Evolutionary conservation across 306 rosid genomes (phyloP).

Genomic region (Trifolium fragiferum): DNA sequence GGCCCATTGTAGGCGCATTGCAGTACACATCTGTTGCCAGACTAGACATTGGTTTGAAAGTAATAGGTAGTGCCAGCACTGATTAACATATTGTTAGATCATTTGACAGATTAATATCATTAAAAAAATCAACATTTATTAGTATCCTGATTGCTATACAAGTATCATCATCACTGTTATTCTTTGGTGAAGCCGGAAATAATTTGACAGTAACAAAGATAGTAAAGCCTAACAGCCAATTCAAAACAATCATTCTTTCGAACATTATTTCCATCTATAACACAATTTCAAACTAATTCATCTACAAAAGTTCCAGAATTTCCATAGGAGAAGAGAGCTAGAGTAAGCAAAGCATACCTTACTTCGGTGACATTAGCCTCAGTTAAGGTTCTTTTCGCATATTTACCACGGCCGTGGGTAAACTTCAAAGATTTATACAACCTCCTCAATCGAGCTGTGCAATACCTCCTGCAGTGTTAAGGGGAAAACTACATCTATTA

Average conservation of each 20-base stretch:
- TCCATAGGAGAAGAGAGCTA: neutral
- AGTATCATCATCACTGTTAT: neutral
- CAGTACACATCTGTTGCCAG: too few relatives aligned
- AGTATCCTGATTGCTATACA: neutral
- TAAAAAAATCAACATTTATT: too few relatives aligned
- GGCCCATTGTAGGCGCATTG: too few relatives aligned
- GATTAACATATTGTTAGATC: neutral
- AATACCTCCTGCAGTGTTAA: conserved; percentile 71
- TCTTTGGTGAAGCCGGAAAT: conserved; percentile 13
- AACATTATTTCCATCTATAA: conserved; percentile 16
- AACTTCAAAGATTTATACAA: conserved; percentile 91
- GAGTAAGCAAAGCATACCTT: conserved; percentile 55
- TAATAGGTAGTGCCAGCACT: neutral
- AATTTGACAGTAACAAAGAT: conserved; percentile 15
- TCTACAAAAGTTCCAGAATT: conserved; percentile 15
- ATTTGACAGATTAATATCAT: too few relatives aligned
- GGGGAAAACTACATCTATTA: conserved; percentile 6
- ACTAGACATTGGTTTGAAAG: too few relatives aligned
- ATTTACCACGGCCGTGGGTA: conserved; percentile 98
- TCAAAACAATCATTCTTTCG: conserved; percentile 8
- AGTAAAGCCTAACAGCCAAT: conserved; percentile 21
- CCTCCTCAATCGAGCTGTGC: conserved; percentile 94
- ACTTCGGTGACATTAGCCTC: conserved; percentile 87
- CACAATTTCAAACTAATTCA: conserved; percentile 28
- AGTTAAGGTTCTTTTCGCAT: conserved; percentile 65